These are phyloP conservation scores for Phytophthora aleatoria DNA, from an alignment of 352 stramenopile species.

Conservation along the genomic window DNA sequence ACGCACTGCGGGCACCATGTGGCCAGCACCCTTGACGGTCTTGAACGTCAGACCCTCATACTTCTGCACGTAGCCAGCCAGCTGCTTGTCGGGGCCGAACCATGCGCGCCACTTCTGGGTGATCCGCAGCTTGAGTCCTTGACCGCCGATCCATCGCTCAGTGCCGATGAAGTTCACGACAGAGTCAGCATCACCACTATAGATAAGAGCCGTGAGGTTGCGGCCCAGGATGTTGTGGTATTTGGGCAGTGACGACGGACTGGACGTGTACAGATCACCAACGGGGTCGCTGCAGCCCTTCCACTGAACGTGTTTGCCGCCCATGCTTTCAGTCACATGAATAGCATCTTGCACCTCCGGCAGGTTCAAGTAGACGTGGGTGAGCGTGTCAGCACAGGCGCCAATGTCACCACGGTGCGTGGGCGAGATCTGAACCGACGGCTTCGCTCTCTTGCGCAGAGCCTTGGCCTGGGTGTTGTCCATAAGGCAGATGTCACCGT, in stretches of 20 bases:
- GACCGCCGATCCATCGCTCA: slow-evolving; percentile 76
- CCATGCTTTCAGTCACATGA: slow-evolving; percentile 39
- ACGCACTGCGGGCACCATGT: slow-evolving; percentile 87
- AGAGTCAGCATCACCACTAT: slow-evolving; percentile 80
- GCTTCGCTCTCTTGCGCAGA: slow-evolving; percentile 48
- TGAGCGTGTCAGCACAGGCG: slow-evolving; percentile 70
- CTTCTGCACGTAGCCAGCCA: slow-evolving; percentile 88
- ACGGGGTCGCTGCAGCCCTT: slow-evolving; percentile 72
- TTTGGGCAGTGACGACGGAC: slow-evolving; percentile 60
- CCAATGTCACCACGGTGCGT: slow-evolving; percentile 59
- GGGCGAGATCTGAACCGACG: slow-evolving; percentile 30
- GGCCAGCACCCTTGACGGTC: slow-evolving; percentile 91
- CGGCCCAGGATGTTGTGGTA: slow-evolving; percentile 67
- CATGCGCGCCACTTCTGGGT: slow-evolving; percentile 69
- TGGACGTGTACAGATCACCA: slow-evolving; percentile 58
- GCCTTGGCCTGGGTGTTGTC: slow-evolving; percentile 57
- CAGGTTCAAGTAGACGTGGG: slow-evolving; percentile 67
- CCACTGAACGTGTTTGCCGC: slow-evolving; percentile 51
- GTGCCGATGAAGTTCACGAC: slow-evolving; percentile 91
- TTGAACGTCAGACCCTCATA: slow-evolving; percentile 89
- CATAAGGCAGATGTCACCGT: slow-evolving; percentile 79
- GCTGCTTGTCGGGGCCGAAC: slow-evolving; percentile 80
- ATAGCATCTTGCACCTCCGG: slow-evolving; percentile 63
- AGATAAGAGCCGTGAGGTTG: slow-evolving; percentile 67
- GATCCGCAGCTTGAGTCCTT: slow-evolving; percentile 72